Conservation (phyloP, 148 eudicot genomes). For the Vaccinium myrtillus region DNA sequence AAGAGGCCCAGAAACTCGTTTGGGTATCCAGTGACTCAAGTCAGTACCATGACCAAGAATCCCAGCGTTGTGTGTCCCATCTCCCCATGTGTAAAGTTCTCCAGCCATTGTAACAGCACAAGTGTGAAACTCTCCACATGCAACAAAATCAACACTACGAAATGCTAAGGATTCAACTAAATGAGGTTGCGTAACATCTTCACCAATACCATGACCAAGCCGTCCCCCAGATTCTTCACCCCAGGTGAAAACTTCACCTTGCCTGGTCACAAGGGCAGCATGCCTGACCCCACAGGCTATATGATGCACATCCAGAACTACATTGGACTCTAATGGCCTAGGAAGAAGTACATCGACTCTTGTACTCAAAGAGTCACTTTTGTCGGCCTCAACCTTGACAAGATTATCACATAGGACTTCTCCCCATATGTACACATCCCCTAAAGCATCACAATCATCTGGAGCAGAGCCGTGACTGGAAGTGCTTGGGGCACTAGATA, state of each 20-base stretch:
- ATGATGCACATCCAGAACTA: conserved; percentile 79
- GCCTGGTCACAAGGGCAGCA: conserved; percentile 85
- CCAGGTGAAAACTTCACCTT: conserved; percentile 95
- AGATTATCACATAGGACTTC: conserved; percentile 72
- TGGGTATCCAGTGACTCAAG: conserved; percentile 93
- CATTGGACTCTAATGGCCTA: conserved; percentile 73
- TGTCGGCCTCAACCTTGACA: conserved; percentile 48
- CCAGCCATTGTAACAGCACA: conserved; percentile 92
- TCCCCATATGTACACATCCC: conserved; percentile 97
- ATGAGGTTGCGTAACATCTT: conserved; percentile 71
- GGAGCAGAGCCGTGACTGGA: conserved; percentile 94
- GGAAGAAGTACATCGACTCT: conserved; percentile 81
- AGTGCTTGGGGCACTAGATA: conserved; percentile 94
- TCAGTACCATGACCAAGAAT: conserved; percentile 88
- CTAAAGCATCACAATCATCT: conserved; percentile 91
- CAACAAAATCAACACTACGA: conserved; percentile 73
- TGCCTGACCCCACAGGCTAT: conserved; percentile 90
- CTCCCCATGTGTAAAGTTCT: conserved; percentile 96
- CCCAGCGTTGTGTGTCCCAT: conserved; percentile 86
- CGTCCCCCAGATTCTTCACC: conserved; percentile 99
- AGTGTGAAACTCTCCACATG: conserved; percentile 93
- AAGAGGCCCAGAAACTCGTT: conserved; percentile 77
- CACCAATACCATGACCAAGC: conserved; percentile 87
- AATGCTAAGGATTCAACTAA: conserved; percentile 72
- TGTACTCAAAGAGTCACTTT: conserved; percentile 40